Evolutionary conservation across 257 asterid genomes (phyloP).

Genomic region (Penstemon davidsonii): DNA sequence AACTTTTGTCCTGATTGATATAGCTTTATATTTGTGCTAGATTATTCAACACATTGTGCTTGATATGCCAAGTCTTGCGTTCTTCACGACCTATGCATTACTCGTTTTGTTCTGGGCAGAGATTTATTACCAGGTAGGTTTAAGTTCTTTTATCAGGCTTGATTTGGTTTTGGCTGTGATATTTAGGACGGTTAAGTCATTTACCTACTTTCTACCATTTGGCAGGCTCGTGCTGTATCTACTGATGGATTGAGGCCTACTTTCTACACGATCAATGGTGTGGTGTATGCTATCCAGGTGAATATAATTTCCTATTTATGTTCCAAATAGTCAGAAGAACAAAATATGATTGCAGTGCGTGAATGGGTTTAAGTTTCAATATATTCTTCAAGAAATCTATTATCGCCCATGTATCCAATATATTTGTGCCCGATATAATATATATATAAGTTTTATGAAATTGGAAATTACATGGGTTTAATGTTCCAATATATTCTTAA

Average conservation of each 20-base stretch:
- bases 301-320: slow-evolving; percentile 23
- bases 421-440: no score
- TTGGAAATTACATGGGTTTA: no score
- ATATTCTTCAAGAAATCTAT: no score
- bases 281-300: slow-evolving; percentile 88
- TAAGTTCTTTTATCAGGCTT: background rate
- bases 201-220: background rate
- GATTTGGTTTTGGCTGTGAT: slow-evolving; percentile 20
- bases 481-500: no score
- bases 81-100: slow-evolving; percentile 95
- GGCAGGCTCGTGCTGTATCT: slow-evolving; percentile 95
- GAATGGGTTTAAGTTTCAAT: no score
- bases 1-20: slow-evolving; percentile 23
- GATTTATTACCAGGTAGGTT: slow-evolving; percentile 83
- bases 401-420: no score
- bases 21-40: slow-evolving; percentile 37
- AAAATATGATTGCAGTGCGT: background rate
- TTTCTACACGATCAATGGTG: slow-evolving; percentile 77
- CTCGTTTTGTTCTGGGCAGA: slow-evolving; percentile 97
- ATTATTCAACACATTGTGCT: slow-evolving; percentile 88
- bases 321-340: slow-evolving; percentile 2
- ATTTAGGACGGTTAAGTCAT: background rate
- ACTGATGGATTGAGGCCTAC: slow-evolving; percentile 93
- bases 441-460: no score
- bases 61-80: slow-evolving; percentile 92